Conservation (phyloP, 1,139 yeast genomes). For the Magnusiomyces fungicola region DNA sequence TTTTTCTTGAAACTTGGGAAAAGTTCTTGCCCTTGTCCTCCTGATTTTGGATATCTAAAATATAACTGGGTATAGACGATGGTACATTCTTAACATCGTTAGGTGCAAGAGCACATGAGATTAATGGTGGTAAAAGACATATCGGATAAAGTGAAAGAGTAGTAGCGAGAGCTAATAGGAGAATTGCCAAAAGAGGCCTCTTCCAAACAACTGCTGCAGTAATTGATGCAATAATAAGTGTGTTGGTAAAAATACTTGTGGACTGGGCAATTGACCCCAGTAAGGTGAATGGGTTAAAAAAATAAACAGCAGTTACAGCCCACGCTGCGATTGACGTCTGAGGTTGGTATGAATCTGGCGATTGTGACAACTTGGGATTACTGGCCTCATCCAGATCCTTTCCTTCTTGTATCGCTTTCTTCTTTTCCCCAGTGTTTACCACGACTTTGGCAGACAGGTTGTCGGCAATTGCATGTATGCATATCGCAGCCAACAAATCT, state of each 20-base stretch:
- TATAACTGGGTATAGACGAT: not conserved
- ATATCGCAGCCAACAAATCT: constrained; percentile 38
- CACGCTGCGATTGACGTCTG: constrained; percentile 17
- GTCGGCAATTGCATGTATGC: constrained; percentile 41
- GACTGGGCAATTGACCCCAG: constrained; percentile 65
- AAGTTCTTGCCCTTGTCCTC: constrained; percentile 3
- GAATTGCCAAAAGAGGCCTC: constrained; percentile 41
- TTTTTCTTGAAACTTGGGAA: constrained; percentile 8
- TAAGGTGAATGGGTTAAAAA: constrained; percentile 73
- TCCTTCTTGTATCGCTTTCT: too few species aligned
- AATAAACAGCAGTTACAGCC: constrained; percentile 46
- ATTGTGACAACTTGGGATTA: too few species aligned
- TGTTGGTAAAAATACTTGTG: constrained; percentile 53
- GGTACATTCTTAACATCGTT: constrained; percentile 34
- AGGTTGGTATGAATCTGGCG: not conserved
- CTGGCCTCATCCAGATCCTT: constrained; percentile 11
- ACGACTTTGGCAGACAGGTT: not conserved
- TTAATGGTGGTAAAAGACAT: constrained; percentile 30
- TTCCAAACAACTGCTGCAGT: constrained; percentile 38
- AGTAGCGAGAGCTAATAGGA: constrained; percentile 54
- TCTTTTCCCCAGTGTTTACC: constrained; percentile 21
- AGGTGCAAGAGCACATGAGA: constrained; percentile 10
- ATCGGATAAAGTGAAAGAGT: constrained; percentile 59
- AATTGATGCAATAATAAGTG: constrained; percentile 47
- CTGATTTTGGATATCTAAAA: not conserved